A percentile compares a stretch with the other conserved stretches of the same genome.
These are phyloP conservation scores for Penicillium cosmopolitanum DNA, from an alignment of 495 filamentous ascomycete species.

Conservation along the genomic window DNA sequence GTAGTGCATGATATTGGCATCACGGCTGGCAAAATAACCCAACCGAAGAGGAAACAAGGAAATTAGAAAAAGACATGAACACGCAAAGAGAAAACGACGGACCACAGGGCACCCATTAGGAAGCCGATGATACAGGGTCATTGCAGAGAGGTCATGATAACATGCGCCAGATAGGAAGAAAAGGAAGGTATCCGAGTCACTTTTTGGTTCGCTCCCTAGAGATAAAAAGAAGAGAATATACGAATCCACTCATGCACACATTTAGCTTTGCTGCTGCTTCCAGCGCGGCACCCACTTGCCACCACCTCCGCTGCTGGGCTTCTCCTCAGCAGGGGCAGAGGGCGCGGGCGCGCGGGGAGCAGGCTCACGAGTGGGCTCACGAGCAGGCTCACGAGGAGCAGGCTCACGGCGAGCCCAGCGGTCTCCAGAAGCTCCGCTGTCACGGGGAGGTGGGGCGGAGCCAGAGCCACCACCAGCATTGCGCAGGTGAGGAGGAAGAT, in stretches of 20 bases:
- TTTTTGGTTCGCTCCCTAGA: conserved; percentile 32
- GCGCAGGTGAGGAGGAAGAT: conserved; percentile 55
- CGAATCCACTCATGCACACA: conserved; percentile 19
- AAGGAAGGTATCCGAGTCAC: conserved; percentile 33
- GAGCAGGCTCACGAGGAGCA: background rate
- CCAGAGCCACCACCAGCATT: conserved; percentile 35
- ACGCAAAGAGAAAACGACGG: conserved; percentile 22
- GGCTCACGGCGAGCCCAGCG: conserved; percentile 31
- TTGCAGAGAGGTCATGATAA: conserved; percentile 37
- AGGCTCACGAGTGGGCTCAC: conserved; percentile 28
- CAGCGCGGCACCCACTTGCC: conserved; percentile 50
- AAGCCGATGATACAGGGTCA: conserved; percentile 37
- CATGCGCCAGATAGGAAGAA: conserved; percentile 33
- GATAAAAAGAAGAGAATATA: conserved; percentile 26
- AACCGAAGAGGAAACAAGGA: conserved; percentile 22
- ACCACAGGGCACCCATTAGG: conserved; percentile 15
- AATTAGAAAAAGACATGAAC: conserved; percentile 27
- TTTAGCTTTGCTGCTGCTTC: conserved; percentile 48
- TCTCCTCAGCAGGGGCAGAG: conserved; percentile 37
- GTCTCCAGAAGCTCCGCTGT: conserved; percentile 33
- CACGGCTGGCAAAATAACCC: conserved; percentile 25
- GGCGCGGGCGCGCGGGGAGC: conserved; percentile 3
- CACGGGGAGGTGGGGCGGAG: conserved; percentile 36
- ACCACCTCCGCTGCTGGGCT: conserved; percentile 23
- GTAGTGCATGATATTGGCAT: conserved; percentile 28